Conservation (phyloP, 371 early-diverging fungal genomes). For the Syncephalastrum contaminatum region DNA sequence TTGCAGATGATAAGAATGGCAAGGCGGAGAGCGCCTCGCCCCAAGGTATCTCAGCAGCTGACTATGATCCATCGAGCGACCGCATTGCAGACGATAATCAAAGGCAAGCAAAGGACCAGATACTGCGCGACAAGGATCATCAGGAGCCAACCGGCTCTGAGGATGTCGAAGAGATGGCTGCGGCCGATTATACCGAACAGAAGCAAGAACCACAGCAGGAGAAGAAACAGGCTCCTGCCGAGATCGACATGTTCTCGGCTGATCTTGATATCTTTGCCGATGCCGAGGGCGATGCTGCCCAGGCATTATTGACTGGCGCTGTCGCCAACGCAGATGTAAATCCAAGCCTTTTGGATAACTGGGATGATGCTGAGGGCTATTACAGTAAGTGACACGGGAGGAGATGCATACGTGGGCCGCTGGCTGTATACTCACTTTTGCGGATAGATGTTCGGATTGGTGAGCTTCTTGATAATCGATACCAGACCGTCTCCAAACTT, state of each 20-base stretch:
- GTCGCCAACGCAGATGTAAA: slow-evolving; percentile 40
- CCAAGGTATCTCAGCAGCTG: slow-evolving; percentile 64
- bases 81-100: slow-evolving; percentile 45
- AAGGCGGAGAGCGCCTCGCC: slow-evolving; percentile 40
- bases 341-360: slow-evolving; percentile 76
- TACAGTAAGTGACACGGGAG: slow-evolving; percentile 67
- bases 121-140: slow-evolving; percentile 56
- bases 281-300: slow-evolving; percentile 22
- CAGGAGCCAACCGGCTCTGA: slow-evolving; percentile 33
- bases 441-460: slow-evolving; percentile 72
- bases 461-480: slow-evolving; percentile 84
- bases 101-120: slow-evolving; percentile 43
- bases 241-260: slow-evolving; percentile 80
- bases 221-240: slow-evolving; percentile 21
- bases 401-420: background rate
- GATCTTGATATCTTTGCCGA: slow-evolving; percentile 56
- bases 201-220: slow-evolving; percentile 15
- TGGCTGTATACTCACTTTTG: background rate
- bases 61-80: slow-evolving; percentile 70
- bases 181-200: slow-evolving; percentile 60
- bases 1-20: slow-evolving; percentile 9
- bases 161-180: slow-evolving; percentile 57
- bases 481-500: slow-evolving; percentile 78
- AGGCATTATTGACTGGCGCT: slow-evolving; percentile 22
- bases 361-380: slow-evolving; percentile 97